phyloP scores from a whole-genome alignment of 441 rosid species.

The Isatis lusitanica region DNA sequence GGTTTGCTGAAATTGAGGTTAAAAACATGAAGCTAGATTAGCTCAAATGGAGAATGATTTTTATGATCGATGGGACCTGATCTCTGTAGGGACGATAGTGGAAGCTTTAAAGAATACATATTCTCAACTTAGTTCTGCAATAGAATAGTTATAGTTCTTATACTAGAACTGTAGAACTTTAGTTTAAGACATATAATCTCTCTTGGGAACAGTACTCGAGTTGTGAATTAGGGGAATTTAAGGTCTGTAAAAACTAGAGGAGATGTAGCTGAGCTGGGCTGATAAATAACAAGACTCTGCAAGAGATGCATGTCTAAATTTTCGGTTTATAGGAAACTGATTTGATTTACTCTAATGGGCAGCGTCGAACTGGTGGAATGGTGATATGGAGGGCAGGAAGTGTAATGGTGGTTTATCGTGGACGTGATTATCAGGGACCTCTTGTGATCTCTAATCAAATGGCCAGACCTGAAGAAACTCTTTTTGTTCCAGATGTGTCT shows the following conservation, averaged over 20 bases:
- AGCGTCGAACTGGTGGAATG: slow-evolving; percentile 93
- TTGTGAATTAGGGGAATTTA: slow-evolving; percentile 9
- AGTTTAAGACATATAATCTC: neutral
- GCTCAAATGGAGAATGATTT: neutral
- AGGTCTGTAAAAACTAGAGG: slow-evolving; percentile 3
- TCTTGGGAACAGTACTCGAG: neutral
- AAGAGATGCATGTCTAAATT: neutral
- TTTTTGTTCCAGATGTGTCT: slow-evolving; percentile 72
- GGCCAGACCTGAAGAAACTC: slow-evolving; percentile 47
- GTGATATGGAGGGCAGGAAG: slow-evolving; percentile 96
- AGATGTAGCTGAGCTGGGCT: slow-evolving; percentile 1
- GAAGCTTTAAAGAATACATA: neutral
- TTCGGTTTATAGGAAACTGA: slow-evolving; percentile 33
- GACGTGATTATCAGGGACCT: slow-evolving; percentile 78
- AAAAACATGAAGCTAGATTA: neutral
- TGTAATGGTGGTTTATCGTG: slow-evolving; percentile 93
- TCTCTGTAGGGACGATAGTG: neutral
- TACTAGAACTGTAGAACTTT: neutral
- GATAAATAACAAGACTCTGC: neutral
- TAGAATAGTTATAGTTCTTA: neutral
- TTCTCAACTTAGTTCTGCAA: neutral
- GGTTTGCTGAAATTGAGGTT: neutral
- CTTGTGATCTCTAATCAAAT: slow-evolving; percentile 41
- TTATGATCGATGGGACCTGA: neutral
- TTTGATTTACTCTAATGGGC: slow-evolving; percentile 46